Evolutionary conservation across 2,329 filamentous ascomycete genomes (phyloP).

Genomic region (Fusarium sp.): DNA sequence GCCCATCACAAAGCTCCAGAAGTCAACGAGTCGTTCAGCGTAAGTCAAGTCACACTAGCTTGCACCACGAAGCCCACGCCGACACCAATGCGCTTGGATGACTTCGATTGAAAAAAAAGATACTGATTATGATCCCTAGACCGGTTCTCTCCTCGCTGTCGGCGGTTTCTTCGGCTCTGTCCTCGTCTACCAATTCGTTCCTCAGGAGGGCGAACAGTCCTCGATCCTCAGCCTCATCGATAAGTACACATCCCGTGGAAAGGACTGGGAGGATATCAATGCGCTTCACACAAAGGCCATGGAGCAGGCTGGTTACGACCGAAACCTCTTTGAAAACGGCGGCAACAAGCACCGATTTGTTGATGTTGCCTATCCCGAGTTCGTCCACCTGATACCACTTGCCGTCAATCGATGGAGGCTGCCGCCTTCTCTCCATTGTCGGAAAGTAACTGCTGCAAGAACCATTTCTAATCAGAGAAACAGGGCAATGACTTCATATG

Average conservation of each 20-base stretch:
- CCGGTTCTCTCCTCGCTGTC: slow-evolving; percentile 58
- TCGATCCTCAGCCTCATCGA: slow-evolving; percentile 56
- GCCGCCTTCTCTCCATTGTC: neutral
- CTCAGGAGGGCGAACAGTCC: slow-evolving; percentile 61
- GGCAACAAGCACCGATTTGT: slow-evolving; percentile 55
- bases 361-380: slow-evolving; percentile 68
- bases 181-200: slow-evolving; percentile 59
- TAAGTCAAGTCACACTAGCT: slow-evolving; percentile 54
- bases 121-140: slow-evolving; percentile 48
- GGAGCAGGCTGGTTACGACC: slow-evolving; percentile 67
- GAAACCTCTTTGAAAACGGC: slow-evolving; percentile 61
- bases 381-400: slow-evolving; percentile 45
- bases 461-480: slow-evolving; percentile 32
- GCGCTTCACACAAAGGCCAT: slow-evolving; percentile 59
- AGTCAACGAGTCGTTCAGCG: slow-evolving; percentile 65
- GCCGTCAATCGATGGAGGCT: neutral
- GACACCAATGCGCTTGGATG: neutral
- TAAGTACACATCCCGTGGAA: slow-evolving; percentile 57
- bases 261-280: slow-evolving; percentile 63
- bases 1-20: slow-evolving; percentile 57
- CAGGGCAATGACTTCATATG: slow-evolving; percentile 60
- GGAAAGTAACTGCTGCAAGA: neutral
- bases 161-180: slow-evolving; percentile 56
- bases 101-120: neutral
- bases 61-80: slow-evolving; percentile 21